Evolutionary conservation across 495 filamentous ascomycete genomes (phyloP).

Genomic region (Filosporella fistucella): DNA sequence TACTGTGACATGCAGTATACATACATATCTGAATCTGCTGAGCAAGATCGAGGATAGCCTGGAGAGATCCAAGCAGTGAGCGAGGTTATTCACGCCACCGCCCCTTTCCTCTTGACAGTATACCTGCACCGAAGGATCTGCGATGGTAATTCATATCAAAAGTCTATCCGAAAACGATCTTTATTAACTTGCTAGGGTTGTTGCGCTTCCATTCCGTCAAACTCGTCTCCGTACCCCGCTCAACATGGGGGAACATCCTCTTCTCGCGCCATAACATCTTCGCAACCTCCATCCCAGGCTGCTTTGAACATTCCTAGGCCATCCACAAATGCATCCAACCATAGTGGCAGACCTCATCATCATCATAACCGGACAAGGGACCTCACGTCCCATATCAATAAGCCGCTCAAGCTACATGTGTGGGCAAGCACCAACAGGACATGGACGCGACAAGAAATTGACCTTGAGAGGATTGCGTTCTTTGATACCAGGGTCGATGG

Average conservation of each 20-base stretch:
- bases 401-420: conserved; percentile 35
- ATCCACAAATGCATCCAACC: conserved; percentile 12
- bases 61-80: no score
- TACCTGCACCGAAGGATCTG: conserved; percentile 5
- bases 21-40: no score
- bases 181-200: conserved; percentile 15
- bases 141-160: conserved; percentile 14
- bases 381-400: conserved; percentile 12
- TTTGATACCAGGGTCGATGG: conserved; percentile 83
- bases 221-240: conserved; percentile 17
- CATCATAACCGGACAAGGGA: background rate
- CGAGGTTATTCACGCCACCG: no score
- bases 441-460: conserved; percentile 40
- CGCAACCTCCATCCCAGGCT: conserved; percentile 19
- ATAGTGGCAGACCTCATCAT: conserved; percentile 9
- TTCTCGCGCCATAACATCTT: conserved; percentile 19
- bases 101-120: no score
- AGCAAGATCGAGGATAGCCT: no score
- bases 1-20: no score
- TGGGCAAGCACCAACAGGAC: conserved; percentile 36
- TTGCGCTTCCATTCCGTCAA: conserved; percentile 17
- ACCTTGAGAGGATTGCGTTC: conserved; percentile 57
- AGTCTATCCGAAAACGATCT: no score
- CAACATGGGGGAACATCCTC: conserved; percentile 16
- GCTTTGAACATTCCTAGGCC: conserved; percentile 13